Evolutionary conservation across 2,329 filamentous ascomycete genomes (phyloP).

Genomic region (Phyllosticta citrichinensis): DNA sequence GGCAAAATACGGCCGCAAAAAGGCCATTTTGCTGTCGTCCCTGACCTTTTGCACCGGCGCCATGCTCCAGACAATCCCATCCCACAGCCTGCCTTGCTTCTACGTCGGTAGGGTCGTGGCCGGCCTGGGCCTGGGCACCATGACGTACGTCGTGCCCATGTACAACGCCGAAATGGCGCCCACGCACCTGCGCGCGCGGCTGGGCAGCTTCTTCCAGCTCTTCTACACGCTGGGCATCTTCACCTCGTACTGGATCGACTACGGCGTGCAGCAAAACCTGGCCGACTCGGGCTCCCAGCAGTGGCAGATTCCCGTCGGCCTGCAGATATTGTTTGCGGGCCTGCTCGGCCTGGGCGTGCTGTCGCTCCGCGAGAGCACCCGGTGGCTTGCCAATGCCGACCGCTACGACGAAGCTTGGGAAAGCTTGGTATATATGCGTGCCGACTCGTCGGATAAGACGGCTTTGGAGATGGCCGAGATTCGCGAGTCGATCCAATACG

Average conservation of each 20-base stretch:
- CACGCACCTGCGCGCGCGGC: constrained; percentile 34
- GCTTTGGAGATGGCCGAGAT: constrained; percentile 42
- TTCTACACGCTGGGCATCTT: constrained; percentile 41
- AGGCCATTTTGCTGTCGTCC: constrained; percentile 36
- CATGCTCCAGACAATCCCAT: constrained; percentile 39
- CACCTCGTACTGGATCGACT: constrained; percentile 45
- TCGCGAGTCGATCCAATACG: constrained; percentile 36
- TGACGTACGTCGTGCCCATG: constrained; percentile 37
- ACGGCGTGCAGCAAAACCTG: constrained; percentile 32
- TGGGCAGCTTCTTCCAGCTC: constrained; percentile 41
- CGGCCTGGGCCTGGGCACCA: constrained; percentile 29
- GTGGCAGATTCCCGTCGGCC: constrained; percentile 47
- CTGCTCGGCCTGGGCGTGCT: constrained; percentile 22
- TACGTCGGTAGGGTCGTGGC: constrained; percentile 58
- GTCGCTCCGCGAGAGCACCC: constrained; percentile 38
- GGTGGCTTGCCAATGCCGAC: constrained; percentile 56
- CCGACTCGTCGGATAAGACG: constrained; percentile 27
- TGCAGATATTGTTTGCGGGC: constrained; percentile 24
- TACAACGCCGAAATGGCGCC: constrained; percentile 38
- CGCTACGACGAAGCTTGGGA: constrained; percentile 50
- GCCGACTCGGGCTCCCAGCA: constrained; percentile 28
- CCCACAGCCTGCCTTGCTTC: constrained; percentile 29
- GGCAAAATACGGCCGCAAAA: constrained; percentile 36
- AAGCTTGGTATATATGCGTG: constrained; percentile 44
- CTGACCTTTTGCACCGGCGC: constrained; percentile 31